Percentiles rank a stretch among this genome's conserved stretches.
Evolutionary conservation across 1,284 basidiomycete genomes (phyloP).

Genomic region (Puccinia novopanici): DNA sequence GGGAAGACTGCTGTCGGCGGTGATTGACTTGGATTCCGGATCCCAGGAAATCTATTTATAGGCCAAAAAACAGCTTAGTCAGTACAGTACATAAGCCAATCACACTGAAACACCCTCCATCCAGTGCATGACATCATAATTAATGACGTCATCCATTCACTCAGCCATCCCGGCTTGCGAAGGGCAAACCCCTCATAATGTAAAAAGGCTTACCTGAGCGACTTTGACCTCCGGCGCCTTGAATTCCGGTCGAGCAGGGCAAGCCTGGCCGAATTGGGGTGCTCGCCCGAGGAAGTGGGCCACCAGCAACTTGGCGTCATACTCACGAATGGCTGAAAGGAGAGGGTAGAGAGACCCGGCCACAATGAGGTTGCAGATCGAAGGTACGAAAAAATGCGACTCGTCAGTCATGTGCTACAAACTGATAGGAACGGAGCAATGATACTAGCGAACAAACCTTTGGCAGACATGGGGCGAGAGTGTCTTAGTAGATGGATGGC

Average conservation of each 20-base stretch:
- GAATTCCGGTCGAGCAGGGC: constrained; percentile 34
- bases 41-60: constrained; percentile 72
- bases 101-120: neutral
- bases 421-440: no score
- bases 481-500: neutral
- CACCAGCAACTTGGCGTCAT: constrained; percentile 44
- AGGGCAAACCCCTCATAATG: neutral
- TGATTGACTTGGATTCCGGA: constrained; percentile 75
- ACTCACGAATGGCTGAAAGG: constrained; percentile 42
- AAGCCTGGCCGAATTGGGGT: constrained; percentile 47
- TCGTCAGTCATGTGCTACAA: neutral
- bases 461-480: constrained; percentile 13
- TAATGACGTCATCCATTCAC: constrained; percentile 2
- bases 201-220: constrained; percentile 36
- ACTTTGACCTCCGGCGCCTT: constrained; percentile 47
- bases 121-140: constrained; percentile 14
- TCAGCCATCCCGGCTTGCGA: neutral
- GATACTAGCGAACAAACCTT: neutral
- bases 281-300: constrained; percentile 41
- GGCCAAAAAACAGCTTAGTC: neutral
- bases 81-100: neutral
- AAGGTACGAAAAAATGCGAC: neutral
- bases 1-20: constrained; percentile 73
- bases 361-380: no score
- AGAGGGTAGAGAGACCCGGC: no score